These are phyloP conservation scores for Colletotrichum sp. DNA, from an alignment of 2,329 filamentous ascomycete genomes.

Conservation along the genomic window DNA sequence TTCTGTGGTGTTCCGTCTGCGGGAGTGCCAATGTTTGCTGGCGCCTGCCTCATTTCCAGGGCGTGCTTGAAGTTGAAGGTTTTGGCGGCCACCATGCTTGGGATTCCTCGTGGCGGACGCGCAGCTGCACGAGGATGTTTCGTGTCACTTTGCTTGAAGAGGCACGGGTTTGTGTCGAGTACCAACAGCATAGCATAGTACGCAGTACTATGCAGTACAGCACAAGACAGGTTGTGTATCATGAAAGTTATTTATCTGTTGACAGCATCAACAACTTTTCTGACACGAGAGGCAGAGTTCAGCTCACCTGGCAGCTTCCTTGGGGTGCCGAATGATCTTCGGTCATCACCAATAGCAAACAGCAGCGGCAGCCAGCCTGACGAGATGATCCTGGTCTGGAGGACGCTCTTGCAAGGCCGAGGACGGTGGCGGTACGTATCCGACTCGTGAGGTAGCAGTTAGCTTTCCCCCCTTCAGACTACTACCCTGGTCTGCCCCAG, in stretches of 20 bases:
- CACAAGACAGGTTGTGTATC: neutral
- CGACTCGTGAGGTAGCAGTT: neutral
- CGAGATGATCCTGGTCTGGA: neutral
- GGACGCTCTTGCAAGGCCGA: neutral
- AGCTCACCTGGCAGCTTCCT: neutral
- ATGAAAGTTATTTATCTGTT: neutral
- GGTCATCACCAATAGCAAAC: neutral
- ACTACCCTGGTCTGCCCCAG: neutral
- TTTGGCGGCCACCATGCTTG: neutral
- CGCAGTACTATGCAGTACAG: neutral
- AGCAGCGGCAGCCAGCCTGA: neutral
- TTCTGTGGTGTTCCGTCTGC: neutral
- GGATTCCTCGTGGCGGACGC: neutral
- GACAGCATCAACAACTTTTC: neutral
- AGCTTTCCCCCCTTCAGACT: neutral
- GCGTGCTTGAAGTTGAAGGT: neutral
- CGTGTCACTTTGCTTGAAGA: constrained; percentile 7
- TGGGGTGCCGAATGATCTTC: neutral
- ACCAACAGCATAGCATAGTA: neutral
- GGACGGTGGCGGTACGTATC: neutral
- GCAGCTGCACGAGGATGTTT: neutral
- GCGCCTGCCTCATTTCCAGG: neutral
- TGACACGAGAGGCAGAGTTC: neutral
- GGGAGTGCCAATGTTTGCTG: neutral
- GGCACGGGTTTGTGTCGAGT: neutral